phyloP scores from a whole-genome alignment of 352 stramenopile species.

The Bremia lactucae region DNA sequence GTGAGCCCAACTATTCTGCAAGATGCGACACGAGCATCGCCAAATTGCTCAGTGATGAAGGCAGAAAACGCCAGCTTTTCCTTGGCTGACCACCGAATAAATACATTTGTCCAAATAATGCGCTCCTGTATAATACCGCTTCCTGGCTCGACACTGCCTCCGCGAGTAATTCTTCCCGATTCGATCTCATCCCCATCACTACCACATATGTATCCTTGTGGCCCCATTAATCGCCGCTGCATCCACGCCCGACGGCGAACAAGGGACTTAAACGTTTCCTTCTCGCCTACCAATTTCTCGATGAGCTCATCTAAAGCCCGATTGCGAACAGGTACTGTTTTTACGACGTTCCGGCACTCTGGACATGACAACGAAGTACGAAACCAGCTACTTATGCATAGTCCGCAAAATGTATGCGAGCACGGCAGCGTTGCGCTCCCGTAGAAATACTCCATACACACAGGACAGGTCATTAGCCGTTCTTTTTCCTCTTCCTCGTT shows the following conservation, averaged over 20 bases:
- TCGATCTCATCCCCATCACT: constrained; percentile 10
- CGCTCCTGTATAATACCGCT: constrained; percentile 2
- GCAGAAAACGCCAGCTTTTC: constrained; percentile 33
- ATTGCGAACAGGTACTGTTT: constrained; percentile 63
- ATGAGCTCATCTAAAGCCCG: constrained; percentile 75
- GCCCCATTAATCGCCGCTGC: constrained; percentile 13
- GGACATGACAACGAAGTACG: constrained; percentile 63
- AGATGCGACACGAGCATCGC: constrained; percentile 41
- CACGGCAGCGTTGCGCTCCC: constrained; percentile 66
- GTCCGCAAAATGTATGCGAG: constrained; percentile 77
- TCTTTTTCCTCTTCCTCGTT: constrained; percentile 38
- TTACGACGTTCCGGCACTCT: constrained; percentile 57
- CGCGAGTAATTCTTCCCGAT: constrained; percentile 17
- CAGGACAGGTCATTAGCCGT: constrained; percentile 64
- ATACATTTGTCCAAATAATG: constrained; percentile 32
- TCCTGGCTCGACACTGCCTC: constrained; percentile 11
- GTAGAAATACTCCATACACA: constrained; percentile 79
- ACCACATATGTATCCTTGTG: constrained; percentile 5
- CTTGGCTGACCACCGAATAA: constrained; percentile 39
- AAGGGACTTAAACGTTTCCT: constrained; percentile 42
- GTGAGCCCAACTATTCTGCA: constrained; percentile 62
- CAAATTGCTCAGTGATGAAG: constrained; percentile 44
- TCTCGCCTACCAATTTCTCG: constrained; percentile 49
- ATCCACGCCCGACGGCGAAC: constrained; percentile 24
- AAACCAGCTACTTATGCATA: constrained; percentile 76